Conservation (phyloP, 495 filamentous ascomycete species). For the Podospora pseudocomata region DNA sequence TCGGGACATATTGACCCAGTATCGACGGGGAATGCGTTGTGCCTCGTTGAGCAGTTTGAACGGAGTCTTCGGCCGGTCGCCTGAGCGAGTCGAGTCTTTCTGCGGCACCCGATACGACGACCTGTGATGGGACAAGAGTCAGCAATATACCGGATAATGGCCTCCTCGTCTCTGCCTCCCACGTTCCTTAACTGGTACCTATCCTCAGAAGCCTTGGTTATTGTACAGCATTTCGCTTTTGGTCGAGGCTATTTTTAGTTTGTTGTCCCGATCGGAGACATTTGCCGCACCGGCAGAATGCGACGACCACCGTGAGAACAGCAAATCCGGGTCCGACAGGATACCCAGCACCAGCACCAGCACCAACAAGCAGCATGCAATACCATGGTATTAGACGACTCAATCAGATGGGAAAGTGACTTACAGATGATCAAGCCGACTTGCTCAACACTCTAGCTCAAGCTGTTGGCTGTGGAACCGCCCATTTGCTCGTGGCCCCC, state of each 20-base stretch:
- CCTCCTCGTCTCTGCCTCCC: not conserved
- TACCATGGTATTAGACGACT: not conserved
- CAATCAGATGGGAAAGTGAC: not conserved
- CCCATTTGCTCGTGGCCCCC: not conserved
- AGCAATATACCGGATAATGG: conserved; percentile 8
- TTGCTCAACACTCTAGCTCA: not conserved
- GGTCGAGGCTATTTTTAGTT: conserved; percentile 16
- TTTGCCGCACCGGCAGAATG: conserved; percentile 17
- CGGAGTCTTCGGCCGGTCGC: not conserved
- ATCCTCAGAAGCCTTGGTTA: not conserved
- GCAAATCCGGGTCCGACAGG: not conserved
- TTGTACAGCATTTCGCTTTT: not conserved
- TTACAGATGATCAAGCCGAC: not conserved
- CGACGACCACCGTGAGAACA: not conserved
- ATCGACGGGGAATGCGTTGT: not conserved
- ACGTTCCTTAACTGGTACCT: conserved; percentile 9
- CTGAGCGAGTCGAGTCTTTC: not conserved
- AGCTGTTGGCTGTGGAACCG: not conserved
- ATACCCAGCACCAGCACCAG: not conserved
- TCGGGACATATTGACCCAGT: not conserved
- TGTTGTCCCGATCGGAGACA: not conserved
- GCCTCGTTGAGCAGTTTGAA: not conserved
- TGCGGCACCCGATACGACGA: not conserved
- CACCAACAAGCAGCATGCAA: not conserved
- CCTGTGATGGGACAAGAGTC: conserved; percentile 1